phyloP scores from a whole-genome alignment of 305 asterid genomes.

The Solanum hybrid region DNA sequence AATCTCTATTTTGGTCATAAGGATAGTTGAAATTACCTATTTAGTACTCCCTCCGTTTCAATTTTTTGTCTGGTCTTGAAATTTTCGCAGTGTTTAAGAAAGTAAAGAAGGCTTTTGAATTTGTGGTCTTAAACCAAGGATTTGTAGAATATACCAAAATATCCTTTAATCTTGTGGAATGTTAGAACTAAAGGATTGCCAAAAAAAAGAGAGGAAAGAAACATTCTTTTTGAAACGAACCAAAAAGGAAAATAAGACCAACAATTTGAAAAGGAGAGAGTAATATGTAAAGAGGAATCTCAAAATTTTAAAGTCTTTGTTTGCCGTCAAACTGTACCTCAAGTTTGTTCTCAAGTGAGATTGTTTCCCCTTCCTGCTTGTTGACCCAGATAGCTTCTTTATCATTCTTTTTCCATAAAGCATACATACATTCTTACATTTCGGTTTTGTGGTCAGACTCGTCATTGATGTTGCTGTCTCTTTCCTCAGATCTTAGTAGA shows the following conservation, averaged over 20 bases:
- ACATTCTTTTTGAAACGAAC: background rate
- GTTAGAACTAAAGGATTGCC: background rate
- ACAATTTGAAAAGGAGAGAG: background rate
- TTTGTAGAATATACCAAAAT: background rate
- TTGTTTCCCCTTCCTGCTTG: background rate
- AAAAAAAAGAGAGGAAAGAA: background rate
- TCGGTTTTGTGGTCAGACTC: background rate
- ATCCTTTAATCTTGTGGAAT: background rate
- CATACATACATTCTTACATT: background rate
- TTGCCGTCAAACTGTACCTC: background rate
- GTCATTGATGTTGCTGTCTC: background rate
- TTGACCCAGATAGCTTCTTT: background rate
- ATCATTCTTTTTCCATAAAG: conserved; percentile 4
- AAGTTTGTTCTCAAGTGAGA: background rate
- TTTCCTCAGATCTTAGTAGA: background rate
- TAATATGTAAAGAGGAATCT: background rate
- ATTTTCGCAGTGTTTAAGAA: background rate
- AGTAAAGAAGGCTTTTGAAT: background rate
- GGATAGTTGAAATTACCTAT: background rate
- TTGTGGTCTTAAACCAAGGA: background rate
- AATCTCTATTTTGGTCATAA: background rate
- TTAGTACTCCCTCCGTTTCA: background rate
- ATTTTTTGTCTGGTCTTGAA: background rate
- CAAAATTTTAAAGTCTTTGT: background rate
- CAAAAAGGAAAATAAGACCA: background rate